phyloP scores from a whole-genome alignment of 768 basidiomycete genomes.

The Ramaria rubella region DNA sequence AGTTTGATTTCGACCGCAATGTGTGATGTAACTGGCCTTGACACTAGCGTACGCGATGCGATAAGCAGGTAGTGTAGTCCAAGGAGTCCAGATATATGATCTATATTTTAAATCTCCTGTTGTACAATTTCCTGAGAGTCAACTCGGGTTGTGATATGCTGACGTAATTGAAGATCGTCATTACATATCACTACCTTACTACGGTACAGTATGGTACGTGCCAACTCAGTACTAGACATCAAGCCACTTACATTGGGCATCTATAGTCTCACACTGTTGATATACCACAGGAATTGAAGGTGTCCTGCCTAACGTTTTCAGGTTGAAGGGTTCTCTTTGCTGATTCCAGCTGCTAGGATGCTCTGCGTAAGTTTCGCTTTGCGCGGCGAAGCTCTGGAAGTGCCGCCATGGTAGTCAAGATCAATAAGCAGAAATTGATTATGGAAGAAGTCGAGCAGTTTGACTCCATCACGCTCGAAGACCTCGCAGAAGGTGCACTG shows the following conservation, averaged over 20 bases:
- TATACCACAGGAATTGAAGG: slow-evolving; percentile 70
- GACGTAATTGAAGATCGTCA: no score
- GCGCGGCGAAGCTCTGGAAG: slow-evolving; percentile 55
- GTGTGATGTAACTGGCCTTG: no score
- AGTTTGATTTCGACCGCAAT: no score
- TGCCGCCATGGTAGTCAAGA: slow-evolving; percentile 83
- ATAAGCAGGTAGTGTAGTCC: no score
- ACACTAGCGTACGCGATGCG: no score
- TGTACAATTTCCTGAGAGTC: no score
- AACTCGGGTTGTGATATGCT: no score
- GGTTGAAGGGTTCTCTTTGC: background rate
- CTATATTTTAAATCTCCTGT: no score
- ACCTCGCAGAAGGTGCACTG: slow-evolving; percentile 73
- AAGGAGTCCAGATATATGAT: no score
- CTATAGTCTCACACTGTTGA: slow-evolving; percentile 77
- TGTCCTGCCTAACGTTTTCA: background rate
- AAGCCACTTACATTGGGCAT: background rate
- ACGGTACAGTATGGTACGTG: no score
- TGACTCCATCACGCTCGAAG: slow-evolving; percentile 68
- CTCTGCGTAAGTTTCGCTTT: slow-evolving; percentile 80
- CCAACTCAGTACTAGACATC: no score
- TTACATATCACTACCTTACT: no score
- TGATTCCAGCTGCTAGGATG: slow-evolving; percentile 26
- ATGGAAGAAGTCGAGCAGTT: slow-evolving; percentile 84
- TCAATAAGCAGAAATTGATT: slow-evolving; percentile 72